These are phyloP conservation scores for Eimeria maxima DNA, from an alignment of 169 alveolate genomes.

Conservation along the genomic window DNA sequence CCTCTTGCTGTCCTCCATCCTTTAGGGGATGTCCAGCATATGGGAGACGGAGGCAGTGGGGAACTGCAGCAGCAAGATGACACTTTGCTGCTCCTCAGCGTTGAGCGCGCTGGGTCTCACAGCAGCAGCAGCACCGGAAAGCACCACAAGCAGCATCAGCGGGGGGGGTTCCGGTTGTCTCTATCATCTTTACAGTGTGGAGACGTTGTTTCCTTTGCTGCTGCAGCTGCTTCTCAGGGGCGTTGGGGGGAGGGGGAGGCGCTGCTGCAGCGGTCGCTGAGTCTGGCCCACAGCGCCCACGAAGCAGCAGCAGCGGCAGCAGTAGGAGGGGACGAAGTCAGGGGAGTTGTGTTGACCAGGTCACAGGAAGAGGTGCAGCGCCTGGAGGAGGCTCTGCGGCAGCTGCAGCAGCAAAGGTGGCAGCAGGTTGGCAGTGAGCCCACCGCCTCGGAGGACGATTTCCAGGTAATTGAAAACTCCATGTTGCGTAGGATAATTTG, in stretches of 20 bases:
- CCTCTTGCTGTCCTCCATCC: constrained; percentile 50
- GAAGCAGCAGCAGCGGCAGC: constrained; percentile 61
- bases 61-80: constrained; percentile 32
- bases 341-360: neutral
- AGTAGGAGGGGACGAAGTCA: neutral
- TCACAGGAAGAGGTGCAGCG: constrained; percentile 29
- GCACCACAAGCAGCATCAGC: constrained; percentile 41
- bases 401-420: constrained; percentile 68
- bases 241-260: constrained; percentile 62
- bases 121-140: constrained; percentile 39
- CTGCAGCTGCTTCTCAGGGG: constrained; percentile 49
- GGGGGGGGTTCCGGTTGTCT: constrained; percentile 7
- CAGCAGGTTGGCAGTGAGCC: constrained; percentile 14
- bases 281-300: constrained; percentile 25
- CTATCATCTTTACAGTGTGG: constrained; percentile 35
- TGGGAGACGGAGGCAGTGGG: neutral
- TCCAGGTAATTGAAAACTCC: neutral
- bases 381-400: constrained; percentile 26
- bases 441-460: constrained; percentile 24
- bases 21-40: neutral
- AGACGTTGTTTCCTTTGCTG: constrained; percentile 54
- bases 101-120: neutral
- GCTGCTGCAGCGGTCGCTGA: constrained; percentile 54
- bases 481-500: neutral
- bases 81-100: constrained; percentile 42